Conservation (phyloP, 257 asterid species). For the Solanum pennellii region DNA sequence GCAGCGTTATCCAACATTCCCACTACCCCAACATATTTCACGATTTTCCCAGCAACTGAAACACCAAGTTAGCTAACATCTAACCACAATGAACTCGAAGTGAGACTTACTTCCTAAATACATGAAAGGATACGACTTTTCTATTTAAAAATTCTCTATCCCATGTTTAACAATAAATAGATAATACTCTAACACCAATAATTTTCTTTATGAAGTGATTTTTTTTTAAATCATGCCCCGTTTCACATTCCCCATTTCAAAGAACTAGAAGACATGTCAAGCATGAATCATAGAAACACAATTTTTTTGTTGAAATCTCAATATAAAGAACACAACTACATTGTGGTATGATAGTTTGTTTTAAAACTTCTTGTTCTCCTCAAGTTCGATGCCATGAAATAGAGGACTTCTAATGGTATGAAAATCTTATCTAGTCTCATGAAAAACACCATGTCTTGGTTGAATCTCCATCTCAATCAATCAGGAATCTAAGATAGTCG, state of each 20-base stretch:
- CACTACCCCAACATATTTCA: slow-evolving; percentile 70
- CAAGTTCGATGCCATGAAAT: no score
- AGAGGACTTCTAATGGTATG: slow-evolving; percentile 89
- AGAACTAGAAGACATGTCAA: no score
- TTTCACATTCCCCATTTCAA: slow-evolving; percentile 37
- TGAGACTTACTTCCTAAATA: slow-evolving; percentile 51
- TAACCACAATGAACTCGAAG: slow-evolving; percentile 70
- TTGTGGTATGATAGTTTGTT: no score
- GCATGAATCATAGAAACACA: no score
- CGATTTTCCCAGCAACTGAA: slow-evolving; percentile 53
- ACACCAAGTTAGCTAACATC: slow-evolving; percentile 55
- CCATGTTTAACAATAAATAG: slow-evolving; percentile 62
- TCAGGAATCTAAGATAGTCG: no score
- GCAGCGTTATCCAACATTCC: slow-evolving; percentile 41
- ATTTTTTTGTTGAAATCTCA: no score
- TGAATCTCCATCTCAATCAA: no score
- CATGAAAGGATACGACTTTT: slow-evolving; percentile 35
- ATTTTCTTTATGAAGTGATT: slow-evolving; percentile 57
- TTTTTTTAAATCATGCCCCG: slow-evolving; percentile 46
- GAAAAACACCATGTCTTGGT: slow-evolving; percentile 5
- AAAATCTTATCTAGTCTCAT: slow-evolving; percentile 44
- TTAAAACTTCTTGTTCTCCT: no score
- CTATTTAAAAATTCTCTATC: slow-evolving; percentile 26
- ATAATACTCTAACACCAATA: slow-evolving; percentile 71
- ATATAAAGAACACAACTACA: no score